Evolutionary conservation across 495 filamentous ascomycete genomes (phyloP).

Genomic region (Astrothelium macrocarpum): DNA sequence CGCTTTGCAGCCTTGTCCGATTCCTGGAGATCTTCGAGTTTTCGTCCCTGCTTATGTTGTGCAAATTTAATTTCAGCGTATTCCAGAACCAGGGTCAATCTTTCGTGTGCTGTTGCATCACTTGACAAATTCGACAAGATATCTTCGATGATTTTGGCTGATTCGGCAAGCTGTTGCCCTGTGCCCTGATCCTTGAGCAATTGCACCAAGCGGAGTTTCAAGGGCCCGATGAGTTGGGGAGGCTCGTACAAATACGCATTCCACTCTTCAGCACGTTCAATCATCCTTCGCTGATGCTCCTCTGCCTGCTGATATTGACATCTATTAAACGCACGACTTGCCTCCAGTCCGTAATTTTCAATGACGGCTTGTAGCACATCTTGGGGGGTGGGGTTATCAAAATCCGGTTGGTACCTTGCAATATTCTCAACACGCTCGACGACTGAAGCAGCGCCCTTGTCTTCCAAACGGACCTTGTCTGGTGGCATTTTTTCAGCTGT

Average conservation of each 20-base stretch:
- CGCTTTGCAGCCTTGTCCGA: neutral
- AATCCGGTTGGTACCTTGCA: neutral
- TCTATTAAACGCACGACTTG: neutral
- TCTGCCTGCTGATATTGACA: neutral
- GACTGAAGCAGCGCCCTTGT: neutral
- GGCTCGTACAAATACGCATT: neutral
- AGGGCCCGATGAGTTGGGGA: neutral
- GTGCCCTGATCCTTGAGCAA: neutral
- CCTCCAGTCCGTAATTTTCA: neutral
- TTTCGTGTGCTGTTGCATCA: neutral
- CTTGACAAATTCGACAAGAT: neutral
- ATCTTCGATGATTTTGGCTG: neutral
- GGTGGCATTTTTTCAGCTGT: neutral
- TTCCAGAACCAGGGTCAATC: neutral
- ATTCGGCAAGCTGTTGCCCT: neutral
- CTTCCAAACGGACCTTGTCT: neutral
- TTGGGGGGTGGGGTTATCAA: neutral
- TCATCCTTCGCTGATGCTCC: neutral
- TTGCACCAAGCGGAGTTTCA: neutral
- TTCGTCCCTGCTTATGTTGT: neutral
- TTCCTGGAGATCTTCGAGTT: neutral
- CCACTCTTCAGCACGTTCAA: slow-evolving; percentile 2
- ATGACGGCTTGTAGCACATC: neutral
- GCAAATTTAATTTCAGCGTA: neutral
- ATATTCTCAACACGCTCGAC: neutral